Conservation (phyloP, 352 stramenopile genomes). For the Pythium guiyangense region DNA sequence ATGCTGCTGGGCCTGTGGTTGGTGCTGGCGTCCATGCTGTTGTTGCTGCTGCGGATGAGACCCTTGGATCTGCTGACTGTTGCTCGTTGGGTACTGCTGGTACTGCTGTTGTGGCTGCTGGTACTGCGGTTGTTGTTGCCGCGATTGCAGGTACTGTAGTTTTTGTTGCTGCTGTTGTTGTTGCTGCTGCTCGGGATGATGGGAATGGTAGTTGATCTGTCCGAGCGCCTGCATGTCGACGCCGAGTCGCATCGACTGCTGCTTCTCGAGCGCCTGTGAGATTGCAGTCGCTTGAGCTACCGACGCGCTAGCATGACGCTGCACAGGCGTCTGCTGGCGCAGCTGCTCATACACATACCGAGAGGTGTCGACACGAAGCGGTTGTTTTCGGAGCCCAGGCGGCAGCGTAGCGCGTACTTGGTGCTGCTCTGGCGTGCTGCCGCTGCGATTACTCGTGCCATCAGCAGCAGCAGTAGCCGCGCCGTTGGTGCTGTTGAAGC, state of each 20-base stretch:
- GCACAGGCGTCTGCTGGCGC: constrained; percentile 1
- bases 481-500: neutral
- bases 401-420: neutral
- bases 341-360: constrained; percentile 8
- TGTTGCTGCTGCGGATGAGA: too few species aligned
- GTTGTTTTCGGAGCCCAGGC: neutral
- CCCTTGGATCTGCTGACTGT: too few species aligned
- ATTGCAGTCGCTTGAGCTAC: neutral
- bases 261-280: neutral
- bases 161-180: constrained; percentile 14
- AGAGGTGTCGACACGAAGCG: constrained; percentile 1
- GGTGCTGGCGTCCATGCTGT: too few species aligned
- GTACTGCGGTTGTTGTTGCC: too few species aligned
- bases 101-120: too few species aligned
- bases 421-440: neutral
- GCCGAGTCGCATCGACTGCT: constrained; percentile 3
- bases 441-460: neutral
- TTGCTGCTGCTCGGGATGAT: constrained; percentile 23
- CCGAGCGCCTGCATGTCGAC: neutral
- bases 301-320: neutral
- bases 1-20: too few species aligned
- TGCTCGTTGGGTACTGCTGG: too few species aligned
- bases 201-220: neutral
- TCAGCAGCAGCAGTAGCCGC: neutral
- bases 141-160: too few species aligned